A percentile compares a stretch with the other conserved stretches of the same genome.
These are phyloP conservation scores for Fusarium heterosporum DNA, from an alignment of 2,329 filamentous ascomycete species.

Conservation along the genomic window DNA sequence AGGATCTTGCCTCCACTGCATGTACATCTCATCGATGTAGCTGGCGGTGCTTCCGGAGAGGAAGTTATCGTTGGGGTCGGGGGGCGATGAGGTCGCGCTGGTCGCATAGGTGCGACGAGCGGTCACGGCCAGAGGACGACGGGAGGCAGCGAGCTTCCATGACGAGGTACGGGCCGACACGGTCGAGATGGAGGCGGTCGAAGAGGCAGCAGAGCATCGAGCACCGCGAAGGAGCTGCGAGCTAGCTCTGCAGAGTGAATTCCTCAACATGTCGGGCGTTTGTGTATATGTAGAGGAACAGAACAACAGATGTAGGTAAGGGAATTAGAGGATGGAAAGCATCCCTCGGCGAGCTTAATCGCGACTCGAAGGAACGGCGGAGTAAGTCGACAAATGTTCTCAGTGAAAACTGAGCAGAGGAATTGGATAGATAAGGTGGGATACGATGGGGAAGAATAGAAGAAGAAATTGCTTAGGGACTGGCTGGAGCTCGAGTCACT, in stretches of 20 bases:
- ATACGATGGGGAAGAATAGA: constrained; percentile 28
- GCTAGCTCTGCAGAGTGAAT: constrained; percentile 73
- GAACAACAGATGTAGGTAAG: constrained; percentile 32
- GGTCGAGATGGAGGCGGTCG: constrained; percentile 59
- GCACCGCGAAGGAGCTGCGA: constrained; percentile 69
- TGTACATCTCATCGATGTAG: constrained; percentile 99
- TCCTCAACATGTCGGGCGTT: constrained; percentile 74
- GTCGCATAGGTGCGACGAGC: constrained; percentile 67
- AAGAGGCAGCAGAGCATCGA: constrained; percentile 59
- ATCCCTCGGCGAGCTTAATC: constrained; percentile 51
- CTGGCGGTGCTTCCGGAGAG: constrained; percentile 96
- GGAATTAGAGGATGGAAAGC: constrained; percentile 46
- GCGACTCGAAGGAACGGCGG: constrained; percentile 59
- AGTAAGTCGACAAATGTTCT: constrained; percentile 57
- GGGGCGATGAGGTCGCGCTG: constrained; percentile 63
- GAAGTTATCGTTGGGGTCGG: constrained; percentile 94
- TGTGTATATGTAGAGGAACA: constrained; percentile 34
- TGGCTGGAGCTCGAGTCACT: constrained; percentile 39
- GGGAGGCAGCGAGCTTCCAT: constrained; percentile 59
- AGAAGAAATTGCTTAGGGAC: constrained; percentile 44
- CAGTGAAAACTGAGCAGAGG: constrained; percentile 38
- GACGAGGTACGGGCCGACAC: constrained; percentile 55
- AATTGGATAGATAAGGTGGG: constrained; percentile 27
- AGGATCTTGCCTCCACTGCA: constrained; percentile 95
- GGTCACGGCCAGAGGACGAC: constrained; percentile 62